These are phyloP conservation scores for Mayamaea pseudoterrestris DNA, from an alignment of 108 stramenopile genomes.

Conservation along the genomic window DNA sequence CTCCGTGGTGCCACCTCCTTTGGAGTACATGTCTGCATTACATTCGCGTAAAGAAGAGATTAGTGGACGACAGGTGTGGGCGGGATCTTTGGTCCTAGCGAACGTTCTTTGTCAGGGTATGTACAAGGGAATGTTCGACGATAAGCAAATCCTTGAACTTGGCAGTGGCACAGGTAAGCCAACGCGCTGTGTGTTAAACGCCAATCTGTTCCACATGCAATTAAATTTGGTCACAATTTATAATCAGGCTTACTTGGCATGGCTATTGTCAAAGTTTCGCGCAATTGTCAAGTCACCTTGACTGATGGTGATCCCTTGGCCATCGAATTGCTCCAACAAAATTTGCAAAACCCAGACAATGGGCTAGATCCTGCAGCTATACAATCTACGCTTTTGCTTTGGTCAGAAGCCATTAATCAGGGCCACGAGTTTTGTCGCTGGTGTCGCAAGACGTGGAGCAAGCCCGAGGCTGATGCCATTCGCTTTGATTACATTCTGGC, in stretches of 20 bases:
- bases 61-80: slow-evolving; percentile 12
- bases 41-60: slow-evolving; percentile 11
- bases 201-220: background rate
- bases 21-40: slow-evolving; percentile 13
- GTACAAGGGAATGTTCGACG: slow-evolving; percentile 3
- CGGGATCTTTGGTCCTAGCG: slow-evolving; percentile 5
- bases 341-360: slow-evolving; percentile 7
- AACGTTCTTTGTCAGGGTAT: slow-evolving; percentile 1
- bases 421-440: background rate
- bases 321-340: slow-evolving; percentile 9
- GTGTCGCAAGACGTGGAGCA: background rate
- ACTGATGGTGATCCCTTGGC: slow-evolving; percentile 15
- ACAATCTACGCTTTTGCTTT: background rate
- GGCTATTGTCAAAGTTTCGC: background rate
- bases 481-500: slow-evolving; percentile 12
- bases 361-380: background rate
- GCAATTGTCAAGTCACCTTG: slow-evolving; percentile 1
- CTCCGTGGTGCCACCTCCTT: slow-evolving; percentile 12
- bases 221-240: background rate
- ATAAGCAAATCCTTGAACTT: slow-evolving; percentile 10
- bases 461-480: background rate
- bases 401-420: slow-evolving; percentile 3
- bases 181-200: too few relatives aligned
- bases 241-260: slow-evolving; percentile 3
- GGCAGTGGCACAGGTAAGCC: slow-evolving; percentile 13